Base-by-base conservation (phyloP, 2,329 filamentous ascomycete species). In the Cryoendolithus antarcticus region DNA sequence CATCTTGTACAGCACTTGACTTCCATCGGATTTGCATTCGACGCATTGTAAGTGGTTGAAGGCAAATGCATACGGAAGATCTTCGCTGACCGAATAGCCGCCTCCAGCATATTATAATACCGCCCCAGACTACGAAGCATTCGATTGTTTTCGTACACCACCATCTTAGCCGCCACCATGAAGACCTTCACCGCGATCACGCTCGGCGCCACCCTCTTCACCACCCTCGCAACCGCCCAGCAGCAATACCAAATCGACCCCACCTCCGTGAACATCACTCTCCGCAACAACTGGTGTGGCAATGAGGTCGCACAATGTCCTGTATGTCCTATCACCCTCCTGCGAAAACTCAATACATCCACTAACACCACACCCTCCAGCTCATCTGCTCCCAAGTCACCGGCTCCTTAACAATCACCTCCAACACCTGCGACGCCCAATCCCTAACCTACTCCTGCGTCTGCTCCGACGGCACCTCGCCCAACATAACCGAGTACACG, bases 401-500 rank as follows among this genome's bases (percentile, higher is more conserved):
- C 35, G 54, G 54, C 44, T 49, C 53, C 42, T 9, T 69, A 64
- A 33, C 74, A 71, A 24, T 46, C 34, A 45, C 66, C 33, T 60
- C 66, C 46, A 88, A 89, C 64, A 67, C 68, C 6, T 89, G 82
- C 58, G 71, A 86, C 56, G 52, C 79, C 36, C 75, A 81, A 30
- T 33, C 67, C 12, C 70, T 89, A 36, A 69, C 64, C n/a, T 89
- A 80, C 62, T 67, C 70, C 47, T 91, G 83, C 60, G 66, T 85
- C 50, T 91, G 83, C 66, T 69, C 70, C 46, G 70, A 81, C 56
- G 72, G 74, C 56, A 58, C 71, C 45, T 63, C 71, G 38, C 83
- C 83, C 49, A 86, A 88, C 62, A 63, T 84, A 35, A 75, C 79
- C 54, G 72, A 88, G 62, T 91, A 81, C 71, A 80, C 78, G 12